Percentiles rank a stretch among this genome's conserved stretches.
Evolutionary conservation across 129 eudicot species (phyloP).

Genomic region (Lactuca saligna): DNA sequence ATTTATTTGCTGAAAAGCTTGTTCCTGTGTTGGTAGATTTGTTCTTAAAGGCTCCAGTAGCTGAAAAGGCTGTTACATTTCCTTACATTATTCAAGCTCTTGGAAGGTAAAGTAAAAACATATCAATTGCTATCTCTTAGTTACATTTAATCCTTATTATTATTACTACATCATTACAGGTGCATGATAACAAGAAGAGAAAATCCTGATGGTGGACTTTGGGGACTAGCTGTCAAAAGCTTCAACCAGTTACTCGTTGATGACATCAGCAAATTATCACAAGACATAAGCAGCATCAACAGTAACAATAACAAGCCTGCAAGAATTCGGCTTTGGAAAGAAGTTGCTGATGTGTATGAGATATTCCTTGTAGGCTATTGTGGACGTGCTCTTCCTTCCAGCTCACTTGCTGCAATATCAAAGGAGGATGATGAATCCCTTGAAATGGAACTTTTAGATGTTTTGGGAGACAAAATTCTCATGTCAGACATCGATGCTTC

Average conservation of each 20-base stretch:
- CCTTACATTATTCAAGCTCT: constrained; percentile 72
- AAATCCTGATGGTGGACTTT: constrained; percentile 84
- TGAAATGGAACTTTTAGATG: constrained; percentile 80
- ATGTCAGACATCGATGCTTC: constrained; percentile 75
- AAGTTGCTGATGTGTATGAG: constrained; percentile 94
- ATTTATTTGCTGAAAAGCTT: constrained; percentile 85
- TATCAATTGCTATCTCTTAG: not conserved
- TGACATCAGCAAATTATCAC: constrained; percentile 50
- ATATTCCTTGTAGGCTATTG: constrained; percentile 90
- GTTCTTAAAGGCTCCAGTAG: constrained; percentile 71
- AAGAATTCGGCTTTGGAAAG: constrained; percentile 91
- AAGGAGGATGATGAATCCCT: constrained; percentile 72
- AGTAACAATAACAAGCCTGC: constrained; percentile 42
- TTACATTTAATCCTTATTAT: not conserved
- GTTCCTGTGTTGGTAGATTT: constrained; percentile 71
- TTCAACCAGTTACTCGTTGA: constrained; percentile 67
- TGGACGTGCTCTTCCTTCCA: constrained; percentile 91
- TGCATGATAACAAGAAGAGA: constrained; percentile 99
- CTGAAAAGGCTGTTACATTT: constrained; percentile 55
- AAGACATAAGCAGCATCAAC: constrained; percentile 19
- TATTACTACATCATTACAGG: constrained; percentile 37
- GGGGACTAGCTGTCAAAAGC: constrained; percentile 96
- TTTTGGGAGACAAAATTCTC: constrained; percentile 79
- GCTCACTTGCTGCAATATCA: constrained; percentile 50
- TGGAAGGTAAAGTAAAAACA: constrained; percentile 79